Conservation (phyloP, 1,284 basidiomycete genomes). For the Amylostereum areolatum region DNA sequence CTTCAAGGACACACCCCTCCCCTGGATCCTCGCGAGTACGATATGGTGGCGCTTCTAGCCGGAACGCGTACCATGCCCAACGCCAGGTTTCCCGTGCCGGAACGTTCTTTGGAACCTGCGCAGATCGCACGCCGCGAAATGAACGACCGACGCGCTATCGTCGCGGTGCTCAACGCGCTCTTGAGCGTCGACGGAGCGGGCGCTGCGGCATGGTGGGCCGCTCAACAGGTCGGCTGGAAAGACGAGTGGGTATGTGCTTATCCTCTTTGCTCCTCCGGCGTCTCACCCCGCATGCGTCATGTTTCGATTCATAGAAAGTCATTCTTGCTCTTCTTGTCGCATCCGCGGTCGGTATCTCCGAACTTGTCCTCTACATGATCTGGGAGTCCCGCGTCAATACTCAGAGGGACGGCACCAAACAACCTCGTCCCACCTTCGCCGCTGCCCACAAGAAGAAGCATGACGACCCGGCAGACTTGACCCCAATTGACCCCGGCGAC, state of each 20-base stretch:
- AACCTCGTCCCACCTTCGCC: no score
- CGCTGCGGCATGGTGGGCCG: constrained; percentile 66
- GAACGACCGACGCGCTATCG: constrained; percentile 59
- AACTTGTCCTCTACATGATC: constrained; percentile 63
- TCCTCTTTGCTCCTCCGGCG: not conserved
- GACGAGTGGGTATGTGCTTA: constrained; percentile 60
- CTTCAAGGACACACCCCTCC: constrained; percentile 37
- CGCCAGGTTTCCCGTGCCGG: constrained; percentile 51
- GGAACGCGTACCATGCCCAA: constrained; percentile 70
- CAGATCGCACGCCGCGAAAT: constrained; percentile 35
- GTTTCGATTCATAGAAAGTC: constrained; percentile 40
- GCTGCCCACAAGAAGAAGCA: no score
- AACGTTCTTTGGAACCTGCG: constrained; percentile 31
- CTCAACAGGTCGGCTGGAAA: constrained; percentile 54
- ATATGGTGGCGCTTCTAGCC: constrained; percentile 70
- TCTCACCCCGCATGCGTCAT: not conserved
- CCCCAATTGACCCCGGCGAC: no score
- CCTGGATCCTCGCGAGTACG: constrained; percentile 49
- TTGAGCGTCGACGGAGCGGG: constrained; percentile 64
- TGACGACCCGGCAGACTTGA: no score
- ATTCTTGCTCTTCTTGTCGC: constrained; percentile 56
- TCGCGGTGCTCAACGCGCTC: constrained; percentile 62
- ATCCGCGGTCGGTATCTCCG: constrained; percentile 57
- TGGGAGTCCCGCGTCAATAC: constrained; percentile 46
- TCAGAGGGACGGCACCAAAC: no score